Evolutionary conservation across 2,329 filamentous ascomycete genomes (phyloP).

Genomic region (Ramularia collo-cygni): DNA sequence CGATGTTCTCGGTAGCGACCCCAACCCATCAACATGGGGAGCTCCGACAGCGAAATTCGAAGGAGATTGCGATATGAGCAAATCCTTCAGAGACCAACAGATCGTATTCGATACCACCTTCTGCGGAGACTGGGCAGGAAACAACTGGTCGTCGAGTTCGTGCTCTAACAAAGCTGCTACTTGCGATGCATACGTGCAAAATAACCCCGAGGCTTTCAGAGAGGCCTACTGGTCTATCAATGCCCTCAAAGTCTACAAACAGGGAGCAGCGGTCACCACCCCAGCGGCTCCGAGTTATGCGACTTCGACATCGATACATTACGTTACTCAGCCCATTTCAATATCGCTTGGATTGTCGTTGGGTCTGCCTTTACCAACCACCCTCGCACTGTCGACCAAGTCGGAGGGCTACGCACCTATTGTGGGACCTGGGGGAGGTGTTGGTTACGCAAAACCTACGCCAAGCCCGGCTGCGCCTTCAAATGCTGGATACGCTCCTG

Average conservation of each 20-base stretch:
- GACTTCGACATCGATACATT: slow-evolving; percentile 2
- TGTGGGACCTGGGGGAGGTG: background rate
- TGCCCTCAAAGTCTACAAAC: slow-evolving; percentile 34
- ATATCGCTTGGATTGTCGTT: background rate
- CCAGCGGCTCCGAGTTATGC: background rate
- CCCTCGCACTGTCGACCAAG: background rate
- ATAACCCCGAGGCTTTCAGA: slow-evolving; percentile 31
- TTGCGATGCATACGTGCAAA: slow-evolving; percentile 29
- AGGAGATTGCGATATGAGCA: slow-evolving; percentile 32
- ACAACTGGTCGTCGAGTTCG: slow-evolving; percentile 22
- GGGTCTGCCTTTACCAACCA: background rate
- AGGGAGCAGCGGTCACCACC: background rate
- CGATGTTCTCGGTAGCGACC: slow-evolving; percentile 40
- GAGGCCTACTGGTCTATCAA: slow-evolving; percentile 39
- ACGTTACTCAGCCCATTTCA: slow-evolving; percentile 1
- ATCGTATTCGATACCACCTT: slow-evolving; percentile 60
- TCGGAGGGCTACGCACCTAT: background rate
- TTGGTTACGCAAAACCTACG: background rate
- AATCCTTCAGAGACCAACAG: slow-evolving; percentile 29
- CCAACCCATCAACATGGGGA: slow-evolving; percentile 59
- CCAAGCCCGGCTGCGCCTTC: background rate
- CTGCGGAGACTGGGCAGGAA: slow-evolving; percentile 36
- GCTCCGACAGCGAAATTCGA: slow-evolving; percentile 58
- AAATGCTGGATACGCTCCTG: background rate
- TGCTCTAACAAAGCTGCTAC: slow-evolving; percentile 28